Evolutionary conservation across 1,139 yeast genomes (phyloP).

Genomic region (Diutina ranongensis): DNA sequence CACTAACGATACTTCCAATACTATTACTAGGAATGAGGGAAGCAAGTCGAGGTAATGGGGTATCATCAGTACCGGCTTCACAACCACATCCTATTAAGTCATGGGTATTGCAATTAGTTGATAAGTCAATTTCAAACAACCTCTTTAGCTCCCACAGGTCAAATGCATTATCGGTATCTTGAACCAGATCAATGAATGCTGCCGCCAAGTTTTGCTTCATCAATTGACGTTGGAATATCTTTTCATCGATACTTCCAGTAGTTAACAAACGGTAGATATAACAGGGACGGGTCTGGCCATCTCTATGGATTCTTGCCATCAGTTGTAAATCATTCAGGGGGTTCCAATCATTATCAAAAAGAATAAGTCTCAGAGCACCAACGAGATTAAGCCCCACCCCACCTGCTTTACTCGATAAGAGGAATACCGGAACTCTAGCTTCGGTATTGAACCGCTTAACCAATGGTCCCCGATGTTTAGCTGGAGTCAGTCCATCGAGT

Average conservation of each 20-base stretch:
- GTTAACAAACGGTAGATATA: conserved; percentile 74
- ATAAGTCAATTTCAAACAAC: conserved; percentile 44
- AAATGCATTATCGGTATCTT: conserved; percentile 34
- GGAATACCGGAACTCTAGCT: conserved; percentile 45
- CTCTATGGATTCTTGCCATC: conserved; percentile 91
- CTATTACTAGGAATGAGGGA: neutral
- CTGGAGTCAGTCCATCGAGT: conserved; percentile 78
- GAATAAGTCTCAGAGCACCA: conserved; percentile 78
- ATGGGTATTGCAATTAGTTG: conserved; percentile 65
- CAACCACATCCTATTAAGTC: conserved; percentile 72
- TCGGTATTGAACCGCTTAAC: conserved; percentile 61
- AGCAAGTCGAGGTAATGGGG: neutral
- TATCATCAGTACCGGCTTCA: conserved; percentile 8
- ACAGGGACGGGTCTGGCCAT: conserved; percentile 77
- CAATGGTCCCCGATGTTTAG: conserved; percentile 47
- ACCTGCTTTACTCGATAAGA: conserved; percentile 85
- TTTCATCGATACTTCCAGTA: conserved; percentile 89
- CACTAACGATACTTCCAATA: neutral
- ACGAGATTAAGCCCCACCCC: conserved; percentile 86
- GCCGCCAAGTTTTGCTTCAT: conserved; percentile 76
- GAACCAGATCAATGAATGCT: conserved; percentile 52
- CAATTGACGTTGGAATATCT: conserved; percentile 86
- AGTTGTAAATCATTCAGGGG: conserved; percentile 92
- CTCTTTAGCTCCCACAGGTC: conserved; percentile 59
- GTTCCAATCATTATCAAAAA: conserved; percentile 91